Conservation (phyloP, 192 early-diverging fungal species). For the Backusella westeae region DNA sequence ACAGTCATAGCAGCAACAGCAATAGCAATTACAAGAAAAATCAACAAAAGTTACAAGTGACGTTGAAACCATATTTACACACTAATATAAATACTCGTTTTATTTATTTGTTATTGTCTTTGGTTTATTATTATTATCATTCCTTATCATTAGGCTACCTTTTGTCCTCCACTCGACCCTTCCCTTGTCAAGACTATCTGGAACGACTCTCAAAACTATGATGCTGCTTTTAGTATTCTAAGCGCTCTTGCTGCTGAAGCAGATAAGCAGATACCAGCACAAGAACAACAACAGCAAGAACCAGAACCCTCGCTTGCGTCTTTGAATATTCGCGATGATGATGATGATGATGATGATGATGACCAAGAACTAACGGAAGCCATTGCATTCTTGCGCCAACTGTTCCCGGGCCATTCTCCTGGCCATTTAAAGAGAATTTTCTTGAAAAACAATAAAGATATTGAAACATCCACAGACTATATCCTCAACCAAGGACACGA, state of each 20-base stretch:
- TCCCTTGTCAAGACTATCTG: conserved; percentile 29
- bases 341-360: neutral
- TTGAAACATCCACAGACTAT: conserved; percentile 17
- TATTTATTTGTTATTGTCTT: neutral
- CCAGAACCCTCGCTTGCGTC: neutral
- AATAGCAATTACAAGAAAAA: neutral
- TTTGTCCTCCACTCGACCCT: conserved; percentile 30
- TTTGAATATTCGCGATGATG: neutral
- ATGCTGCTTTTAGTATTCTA: neutral
- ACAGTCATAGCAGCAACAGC: neutral
- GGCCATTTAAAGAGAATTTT: conserved; percentile 7
- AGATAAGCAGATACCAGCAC: neutral
- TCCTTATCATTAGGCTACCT: neutral
- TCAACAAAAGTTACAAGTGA: conserved; percentile 6
- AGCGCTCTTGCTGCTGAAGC: conserved; percentile 23
- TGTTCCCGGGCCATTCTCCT: conserved; percentile 15
- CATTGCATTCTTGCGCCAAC: conserved; percentile 14
- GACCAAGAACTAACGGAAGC: neutral
- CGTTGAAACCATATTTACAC: neutral
- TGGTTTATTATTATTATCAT: neutral
- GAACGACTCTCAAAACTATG: conserved; percentile 26
- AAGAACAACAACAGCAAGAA: neutral
- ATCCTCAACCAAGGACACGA: conserved; percentile 13
- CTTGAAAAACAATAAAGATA: neutral
- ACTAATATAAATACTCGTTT: no score